A percentile compares a stretch with the other conserved stretches of the same genome.
Conservation (phyloP, 345 rosid species). For the Schrenkiella parvula region DNA sequence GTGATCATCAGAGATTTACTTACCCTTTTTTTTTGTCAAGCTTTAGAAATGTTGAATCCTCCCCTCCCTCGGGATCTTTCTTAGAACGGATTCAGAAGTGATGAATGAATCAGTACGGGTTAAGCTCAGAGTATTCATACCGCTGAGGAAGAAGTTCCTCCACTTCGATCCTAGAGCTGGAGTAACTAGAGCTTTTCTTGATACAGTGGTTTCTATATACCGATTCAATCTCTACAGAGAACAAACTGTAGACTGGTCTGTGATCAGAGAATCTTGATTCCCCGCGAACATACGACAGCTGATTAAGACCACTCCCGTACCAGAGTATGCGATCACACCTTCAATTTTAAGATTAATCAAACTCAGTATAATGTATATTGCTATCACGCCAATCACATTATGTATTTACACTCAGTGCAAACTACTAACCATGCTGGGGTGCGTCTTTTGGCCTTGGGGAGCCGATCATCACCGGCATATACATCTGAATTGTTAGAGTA, state of each 20-base stretch:
- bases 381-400: neutral
- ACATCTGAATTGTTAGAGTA: slow-evolving; percentile 91
- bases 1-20: neutral
- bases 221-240: slow-evolving; percentile 83
- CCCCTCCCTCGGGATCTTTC: neutral
- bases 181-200: slow-evolving; percentile 66
- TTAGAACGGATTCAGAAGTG: neutral
- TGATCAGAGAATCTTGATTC: slow-evolving; percentile 99
- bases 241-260: slow-evolving; percentile 86
- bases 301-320: slow-evolving; percentile 84
- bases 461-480: slow-evolving; percentile 80
- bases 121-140: slow-evolving; percentile 49
- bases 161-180: slow-evolving; percentile 76
- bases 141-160: slow-evolving; percentile 76
- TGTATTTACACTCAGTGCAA: neutral
- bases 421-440: slow-evolving; percentile 85
- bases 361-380: neutral
- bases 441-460: slow-evolving; percentile 83
- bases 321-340: slow-evolving; percentile 99
- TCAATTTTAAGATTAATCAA: slow-evolving; percentile 10
- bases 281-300: slow-evolving; percentile 91
- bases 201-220: slow-evolving; percentile 45
- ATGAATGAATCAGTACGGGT: slow-evolving; percentile 41
- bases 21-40: neutral
- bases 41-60: neutral